phyloP scores from a whole-genome alignment of 164 flowering plant genomes.

The Cinnamomum chago region DNA sequence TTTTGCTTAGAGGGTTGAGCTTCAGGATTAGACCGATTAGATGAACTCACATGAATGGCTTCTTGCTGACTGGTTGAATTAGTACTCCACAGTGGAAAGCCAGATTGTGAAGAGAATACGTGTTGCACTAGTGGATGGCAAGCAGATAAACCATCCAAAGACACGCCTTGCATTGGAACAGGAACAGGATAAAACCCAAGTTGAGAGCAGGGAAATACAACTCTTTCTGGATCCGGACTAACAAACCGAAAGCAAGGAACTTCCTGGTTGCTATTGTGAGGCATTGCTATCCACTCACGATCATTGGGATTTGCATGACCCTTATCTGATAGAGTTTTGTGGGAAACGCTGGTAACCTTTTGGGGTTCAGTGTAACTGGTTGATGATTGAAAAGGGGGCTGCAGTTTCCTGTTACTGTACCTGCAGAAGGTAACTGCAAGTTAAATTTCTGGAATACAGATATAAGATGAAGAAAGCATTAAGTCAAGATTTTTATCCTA shows the following conservation, averaged over 20 bases:
- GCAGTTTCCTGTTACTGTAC: constrained; percentile 43
- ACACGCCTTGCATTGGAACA: constrained; percentile 37
- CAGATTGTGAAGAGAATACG: constrained; percentile 32
- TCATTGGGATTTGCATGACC: constrained; percentile 17
- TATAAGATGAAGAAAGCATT: not conserved
- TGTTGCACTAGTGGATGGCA: constrained; percentile 41
- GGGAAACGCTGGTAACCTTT: constrained; percentile 22
- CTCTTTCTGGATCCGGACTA: constrained; percentile 18
- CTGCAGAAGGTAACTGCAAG: constrained; percentile 36
- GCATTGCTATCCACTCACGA: constrained; percentile 13
- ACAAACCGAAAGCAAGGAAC: constrained; percentile 16
- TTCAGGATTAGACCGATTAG: constrained; percentile 30
- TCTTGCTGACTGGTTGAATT: constrained; percentile 32
- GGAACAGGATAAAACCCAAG: constrained; percentile 33
- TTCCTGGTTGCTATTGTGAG: constrained; percentile 18
- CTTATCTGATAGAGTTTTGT: constrained; percentile 21
- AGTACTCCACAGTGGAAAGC: constrained; percentile 33
- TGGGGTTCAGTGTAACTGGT: constrained; percentile 22
- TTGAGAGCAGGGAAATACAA: constrained; percentile 21
- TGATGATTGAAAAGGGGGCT: constrained; percentile 22
- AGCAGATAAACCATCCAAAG: constrained; percentile 27
- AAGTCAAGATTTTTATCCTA: too few species aligned
- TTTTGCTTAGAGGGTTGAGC: constrained; percentile 16
- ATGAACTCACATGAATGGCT: constrained; percentile 17
- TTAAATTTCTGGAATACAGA: not conserved